Conservation (phyloP, 208 protist genomes). For the Leishmania tarentolae region DNA sequence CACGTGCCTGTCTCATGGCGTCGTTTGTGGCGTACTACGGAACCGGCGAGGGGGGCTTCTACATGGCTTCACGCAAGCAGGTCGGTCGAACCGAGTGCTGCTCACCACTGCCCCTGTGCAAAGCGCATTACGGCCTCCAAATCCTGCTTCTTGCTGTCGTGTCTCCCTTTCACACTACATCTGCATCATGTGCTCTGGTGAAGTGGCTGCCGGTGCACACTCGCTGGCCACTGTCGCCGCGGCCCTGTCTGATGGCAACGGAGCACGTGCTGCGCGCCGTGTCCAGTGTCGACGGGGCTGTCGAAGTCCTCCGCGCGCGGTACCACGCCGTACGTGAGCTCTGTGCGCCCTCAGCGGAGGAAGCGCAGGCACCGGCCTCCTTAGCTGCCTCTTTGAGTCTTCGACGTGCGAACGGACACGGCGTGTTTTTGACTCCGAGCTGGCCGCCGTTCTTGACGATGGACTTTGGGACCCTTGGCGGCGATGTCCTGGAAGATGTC, state of each 20-base stretch:
- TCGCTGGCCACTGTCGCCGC: slow-evolving; percentile 22
- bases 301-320: slow-evolving; percentile 3
- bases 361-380: background rate
- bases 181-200: background rate
- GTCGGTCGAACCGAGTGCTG: background rate
- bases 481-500: slow-evolving; percentile 11
- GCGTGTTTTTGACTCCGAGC: background rate
- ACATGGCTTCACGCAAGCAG: background rate
- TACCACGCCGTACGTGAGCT: slow-evolving; percentile 13
- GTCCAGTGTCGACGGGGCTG: background rate
- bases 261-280: slow-evolving; percentile 6
- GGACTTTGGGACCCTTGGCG: background rate
- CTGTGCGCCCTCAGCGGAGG: background rate
- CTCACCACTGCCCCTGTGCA: background rate
- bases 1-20: slow-evolving; percentile 16
- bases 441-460: background rate
- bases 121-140: slow-evolving; percentile 19
- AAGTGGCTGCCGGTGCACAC: slow-evolving; percentile 14
- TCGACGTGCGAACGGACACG: background rate
- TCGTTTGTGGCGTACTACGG: slow-evolving; percentile 15
- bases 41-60: background rate
- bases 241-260: background rate
- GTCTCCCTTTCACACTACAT: background rate
- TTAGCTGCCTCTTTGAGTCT: background rate
- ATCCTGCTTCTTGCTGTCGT: slow-evolving; percentile 16